Conservation (phyloP, 345 rosid species). For the Citrus reticulata region DNA sequence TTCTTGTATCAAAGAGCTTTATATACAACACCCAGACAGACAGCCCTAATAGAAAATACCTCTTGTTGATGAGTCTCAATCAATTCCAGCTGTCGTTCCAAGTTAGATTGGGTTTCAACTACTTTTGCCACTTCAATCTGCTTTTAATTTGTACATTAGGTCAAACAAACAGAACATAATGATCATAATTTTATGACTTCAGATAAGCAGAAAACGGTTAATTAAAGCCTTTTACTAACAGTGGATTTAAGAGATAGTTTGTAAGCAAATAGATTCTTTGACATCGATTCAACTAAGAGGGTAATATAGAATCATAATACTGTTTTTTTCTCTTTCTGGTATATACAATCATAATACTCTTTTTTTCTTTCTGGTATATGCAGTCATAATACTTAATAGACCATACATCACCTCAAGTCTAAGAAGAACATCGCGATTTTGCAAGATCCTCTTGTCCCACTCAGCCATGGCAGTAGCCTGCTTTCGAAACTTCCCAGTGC, state of each 20-base stretch:
- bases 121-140: constrained; percentile 99
- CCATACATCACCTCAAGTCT: constrained; percentile 75
- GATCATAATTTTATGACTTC: neutral
- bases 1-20: neutral
- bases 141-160: constrained; percentile 11
- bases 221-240: neutral
- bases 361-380: too few relatives aligned
- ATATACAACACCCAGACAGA: neutral
- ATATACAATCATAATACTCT: neutral
- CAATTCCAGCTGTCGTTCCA: constrained; percentile 88
- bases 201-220: neutral
- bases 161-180: neutral
- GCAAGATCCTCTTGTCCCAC: constrained; percentile 98
- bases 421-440: constrained; percentile 92
- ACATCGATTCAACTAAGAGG: neutral
- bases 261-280: neutral
- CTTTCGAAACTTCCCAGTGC: constrained; percentile 82
- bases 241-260: neutral
- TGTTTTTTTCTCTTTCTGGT: too few relatives aligned
- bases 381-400: neutral
- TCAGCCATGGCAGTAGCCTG: constrained; percentile 95
- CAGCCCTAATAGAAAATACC: constrained; percentile 37
- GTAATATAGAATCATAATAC: neutral
- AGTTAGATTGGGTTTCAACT: constrained; percentile 79
- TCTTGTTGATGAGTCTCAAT: constrained; percentile 97